Evolutionary conservation across 345 rosid genomes (phyloP), one percentile per base, ranked within the genome.

Genomic region (Cardamine occulta): DNA sequence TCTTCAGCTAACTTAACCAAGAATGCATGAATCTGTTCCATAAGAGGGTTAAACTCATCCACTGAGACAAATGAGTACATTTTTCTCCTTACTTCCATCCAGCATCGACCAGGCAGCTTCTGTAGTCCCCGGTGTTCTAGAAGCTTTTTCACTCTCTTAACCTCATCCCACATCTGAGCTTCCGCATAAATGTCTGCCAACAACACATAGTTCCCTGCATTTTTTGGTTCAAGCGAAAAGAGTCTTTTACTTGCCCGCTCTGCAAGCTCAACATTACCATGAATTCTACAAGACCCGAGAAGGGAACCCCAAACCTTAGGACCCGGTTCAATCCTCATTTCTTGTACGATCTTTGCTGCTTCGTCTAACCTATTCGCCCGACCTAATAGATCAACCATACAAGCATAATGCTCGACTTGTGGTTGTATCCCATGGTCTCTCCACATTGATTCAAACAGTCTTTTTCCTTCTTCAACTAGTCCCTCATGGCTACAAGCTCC

Each of bases 401-500:
- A 85, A 72, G 98, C 97, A 75, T 94, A 94, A 82, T 94, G 98
- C 85, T 91, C 97, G 34, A 86, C 84, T 14, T 79, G 80, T 47
- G 98, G 97, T 59, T 68, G 49, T 17, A 91, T 86, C 74, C 84
- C 68, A 56, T 94, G 89, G 23, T 80, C 80, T 74, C 80, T 68
- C 71, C 35, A 79, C 96, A 91, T 94, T 1, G 88, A 83, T 35
- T 83, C 63, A 63, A 90, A 94, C 53, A 85, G 66, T 79, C 63
- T 69, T 78, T 89, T 88, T 31, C 98, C 98, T 68, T 90, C 87
- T 69, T 88, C 96, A 12, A 94, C 85, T 37, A 94, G 88, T 26
- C 97, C 95, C 48, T 89, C 87, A 74, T 94, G 98, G 77, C 98
- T 94, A 76, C 97, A 94, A 66, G 97, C 98, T 72, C 97, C 97